phyloP scores from a whole-genome alignment of 495 filamentous ascomycete species.

The Geoglossum glabrum region DNA sequence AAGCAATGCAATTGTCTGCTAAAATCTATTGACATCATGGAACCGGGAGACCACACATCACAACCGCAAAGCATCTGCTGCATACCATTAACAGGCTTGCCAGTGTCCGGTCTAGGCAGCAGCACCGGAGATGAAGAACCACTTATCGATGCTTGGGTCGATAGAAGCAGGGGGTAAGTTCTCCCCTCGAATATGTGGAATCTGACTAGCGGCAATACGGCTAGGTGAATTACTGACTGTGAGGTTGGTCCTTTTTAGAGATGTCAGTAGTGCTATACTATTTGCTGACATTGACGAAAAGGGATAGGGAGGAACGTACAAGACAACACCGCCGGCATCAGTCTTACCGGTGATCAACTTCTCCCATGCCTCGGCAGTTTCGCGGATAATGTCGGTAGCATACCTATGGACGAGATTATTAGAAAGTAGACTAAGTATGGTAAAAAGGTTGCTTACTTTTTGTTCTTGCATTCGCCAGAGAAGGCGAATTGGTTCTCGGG shows the following conservation, averaged over 20 bases:
- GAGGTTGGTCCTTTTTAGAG: conserved; percentile 46
- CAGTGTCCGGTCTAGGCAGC: conserved; percentile 38
- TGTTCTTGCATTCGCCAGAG: conserved; percentile 99
- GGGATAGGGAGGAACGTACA: conserved; percentile 38
- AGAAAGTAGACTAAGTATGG: conserved; percentile 7
- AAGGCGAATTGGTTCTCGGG: conserved; percentile 99
- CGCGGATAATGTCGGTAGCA: conserved; percentile 79
- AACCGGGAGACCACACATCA: background rate
- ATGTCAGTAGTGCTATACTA: conserved; percentile 34
- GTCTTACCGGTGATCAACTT: conserved; percentile 80
- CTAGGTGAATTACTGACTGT: conserved; percentile 47
- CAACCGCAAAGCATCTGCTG: background rate
- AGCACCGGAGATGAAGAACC: conserved; percentile 99
- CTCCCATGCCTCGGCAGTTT: conserved; percentile 96
- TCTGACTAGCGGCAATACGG: conserved; percentile 38
- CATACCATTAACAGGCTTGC: background rate
- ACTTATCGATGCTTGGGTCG: conserved; percentile 96
- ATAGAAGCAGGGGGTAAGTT: conserved; percentile 70
- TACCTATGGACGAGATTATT: conserved; percentile 34
- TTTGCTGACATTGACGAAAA: conserved; percentile 15
- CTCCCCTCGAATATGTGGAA: conserved; percentile 56
- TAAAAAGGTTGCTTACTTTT: conserved; percentile 51
- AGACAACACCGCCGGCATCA: conserved; percentile 49
- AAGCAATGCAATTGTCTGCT: background rate
- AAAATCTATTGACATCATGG: background rate